Conservation (phyloP, 225 moss, liverwort and hornwort species). For the Anthoceros angustus region DNA sequence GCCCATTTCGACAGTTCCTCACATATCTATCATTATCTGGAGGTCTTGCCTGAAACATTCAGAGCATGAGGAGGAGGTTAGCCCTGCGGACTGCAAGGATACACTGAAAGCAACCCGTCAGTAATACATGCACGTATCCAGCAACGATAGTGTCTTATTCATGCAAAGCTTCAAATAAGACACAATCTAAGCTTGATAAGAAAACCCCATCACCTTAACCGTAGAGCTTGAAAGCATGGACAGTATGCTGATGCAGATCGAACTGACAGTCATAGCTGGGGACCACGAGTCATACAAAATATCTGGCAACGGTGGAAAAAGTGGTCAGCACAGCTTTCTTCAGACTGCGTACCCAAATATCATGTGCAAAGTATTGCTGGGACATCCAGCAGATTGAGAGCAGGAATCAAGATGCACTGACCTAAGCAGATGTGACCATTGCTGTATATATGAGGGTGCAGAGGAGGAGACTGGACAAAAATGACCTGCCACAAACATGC, state of each 20-base stretch:
- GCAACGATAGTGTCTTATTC: too few relatives aligned
- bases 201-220: constrained; percentile 41
- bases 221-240: constrained; percentile 99
- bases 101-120: too few relatives aligned
- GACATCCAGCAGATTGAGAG: neutral
- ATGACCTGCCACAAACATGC: constrained; percentile 44
- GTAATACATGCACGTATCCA: too few relatives aligned
- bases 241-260: constrained; percentile 99
- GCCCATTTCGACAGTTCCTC: constrained; percentile 89
- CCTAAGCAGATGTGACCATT: constrained; percentile 99
- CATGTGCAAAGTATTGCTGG: neutral
- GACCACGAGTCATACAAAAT: constrained; percentile 99
- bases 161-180: too few relatives aligned
- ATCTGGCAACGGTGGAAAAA: constrained; percentile 24
- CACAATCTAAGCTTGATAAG: too few relatives aligned
- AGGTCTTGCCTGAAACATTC: constrained; percentile 60
- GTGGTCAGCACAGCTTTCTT: neutral
- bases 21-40: constrained; percentile 98
- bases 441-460: constrained; percentile 99
- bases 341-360: neutral
- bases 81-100: too few relatives aligned
- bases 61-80: too few relatives aligned
- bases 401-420: constrained; percentile 11
- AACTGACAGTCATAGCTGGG: constrained; percentile 99
- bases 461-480: constrained; percentile 79